Conservation (phyloP, 2,329 filamentous ascomycete genomes). For the Fusarium acutatum region DNA sequence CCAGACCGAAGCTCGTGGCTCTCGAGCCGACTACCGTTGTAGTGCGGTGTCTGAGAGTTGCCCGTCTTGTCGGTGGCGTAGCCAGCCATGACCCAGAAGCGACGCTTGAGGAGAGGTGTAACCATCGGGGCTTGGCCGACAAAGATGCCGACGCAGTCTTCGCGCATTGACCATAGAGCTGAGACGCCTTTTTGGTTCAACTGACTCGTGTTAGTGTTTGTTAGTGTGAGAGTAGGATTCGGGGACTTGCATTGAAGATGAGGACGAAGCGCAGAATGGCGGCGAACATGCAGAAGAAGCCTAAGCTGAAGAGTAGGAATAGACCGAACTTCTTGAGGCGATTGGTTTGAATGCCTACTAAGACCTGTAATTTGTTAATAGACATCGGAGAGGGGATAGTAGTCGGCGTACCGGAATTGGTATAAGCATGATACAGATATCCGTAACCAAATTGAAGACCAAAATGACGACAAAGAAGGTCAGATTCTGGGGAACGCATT, state of each 20-base stretch:
- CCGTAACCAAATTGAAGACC: conserved; percentile 46
- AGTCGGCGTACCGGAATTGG: conserved; percentile 43
- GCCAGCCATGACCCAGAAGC: conserved; percentile 34
- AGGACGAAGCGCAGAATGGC: conserved; percentile 41
- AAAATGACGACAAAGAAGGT: conserved; percentile 46
- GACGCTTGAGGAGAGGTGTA: conserved; percentile 38
- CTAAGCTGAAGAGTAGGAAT: conserved; percentile 44
- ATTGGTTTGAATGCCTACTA: conserved; percentile 42
- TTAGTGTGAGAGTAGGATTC: rapidly evolving
- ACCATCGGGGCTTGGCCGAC: conserved; percentile 50
- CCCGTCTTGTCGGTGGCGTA: neutral
- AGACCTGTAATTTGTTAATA: conserved; percentile 25
- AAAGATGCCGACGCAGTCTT: conserved; percentile 50
- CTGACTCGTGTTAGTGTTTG: neutral
- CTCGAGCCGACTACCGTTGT: neutral
- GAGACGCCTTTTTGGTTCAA: conserved; percentile 28
- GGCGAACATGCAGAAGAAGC: conserved; percentile 47
- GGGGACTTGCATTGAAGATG: conserved; percentile 41
- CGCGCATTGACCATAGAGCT: conserved; percentile 51
- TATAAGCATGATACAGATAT: conserved; percentile 47
- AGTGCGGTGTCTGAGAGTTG: neutral
- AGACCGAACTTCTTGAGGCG: conserved; percentile 43
- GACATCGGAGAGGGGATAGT: rapidly evolving
- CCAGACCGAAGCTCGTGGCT: conserved; percentile 4
- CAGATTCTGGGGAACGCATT: conserved; percentile 46